Percentiles rank a stretch among this genome's conserved stretches.
phyloP scores from a whole-genome alignment of 306 rosid species.

The Quercus suber region DNA sequence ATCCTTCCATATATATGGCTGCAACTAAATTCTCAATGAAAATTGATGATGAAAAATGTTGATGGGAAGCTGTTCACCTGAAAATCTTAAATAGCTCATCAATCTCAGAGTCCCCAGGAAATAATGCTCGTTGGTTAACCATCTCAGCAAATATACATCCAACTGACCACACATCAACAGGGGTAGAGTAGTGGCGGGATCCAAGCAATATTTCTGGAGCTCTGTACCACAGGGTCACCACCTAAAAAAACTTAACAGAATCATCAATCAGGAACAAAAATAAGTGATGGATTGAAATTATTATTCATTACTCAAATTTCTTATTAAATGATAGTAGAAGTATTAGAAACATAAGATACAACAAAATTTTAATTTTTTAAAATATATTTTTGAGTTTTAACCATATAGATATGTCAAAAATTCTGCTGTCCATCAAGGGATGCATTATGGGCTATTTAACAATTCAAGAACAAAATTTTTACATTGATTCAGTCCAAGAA shows the following conservation, averaged over 20 bases:
- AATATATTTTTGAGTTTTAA: neutral
- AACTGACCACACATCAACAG: constrained; percentile 98
- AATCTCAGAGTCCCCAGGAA: constrained; percentile 99
- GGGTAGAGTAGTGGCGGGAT: constrained; percentile 96
- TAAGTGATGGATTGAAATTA: neutral
- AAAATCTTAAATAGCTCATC: constrained; percentile 95
- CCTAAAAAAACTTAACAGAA: constrained; percentile 43
- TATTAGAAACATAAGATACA: neutral
- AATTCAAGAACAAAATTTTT: neutral
- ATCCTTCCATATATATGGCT: neutral
- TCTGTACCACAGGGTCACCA: constrained; percentile 98
- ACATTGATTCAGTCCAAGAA: neutral
- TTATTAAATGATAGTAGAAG: neutral
- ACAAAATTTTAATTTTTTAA: neutral
- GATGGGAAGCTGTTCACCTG: constrained; percentile 52
- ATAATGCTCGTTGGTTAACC: constrained; percentile 85
- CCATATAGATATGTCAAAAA: neutral
- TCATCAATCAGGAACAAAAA: constrained; percentile 9
- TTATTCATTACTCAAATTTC: neutral
- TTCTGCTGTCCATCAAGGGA: neutral
- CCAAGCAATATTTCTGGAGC: constrained; percentile 99
- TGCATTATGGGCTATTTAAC: neutral
- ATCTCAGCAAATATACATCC: constrained; percentile 99
- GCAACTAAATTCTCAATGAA: neutral
- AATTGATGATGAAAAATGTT: neutral